Base-by-base conservation (phyloP, 495 filamentous ascomycete genomes). In the Aspergillus ostianus region DNA sequence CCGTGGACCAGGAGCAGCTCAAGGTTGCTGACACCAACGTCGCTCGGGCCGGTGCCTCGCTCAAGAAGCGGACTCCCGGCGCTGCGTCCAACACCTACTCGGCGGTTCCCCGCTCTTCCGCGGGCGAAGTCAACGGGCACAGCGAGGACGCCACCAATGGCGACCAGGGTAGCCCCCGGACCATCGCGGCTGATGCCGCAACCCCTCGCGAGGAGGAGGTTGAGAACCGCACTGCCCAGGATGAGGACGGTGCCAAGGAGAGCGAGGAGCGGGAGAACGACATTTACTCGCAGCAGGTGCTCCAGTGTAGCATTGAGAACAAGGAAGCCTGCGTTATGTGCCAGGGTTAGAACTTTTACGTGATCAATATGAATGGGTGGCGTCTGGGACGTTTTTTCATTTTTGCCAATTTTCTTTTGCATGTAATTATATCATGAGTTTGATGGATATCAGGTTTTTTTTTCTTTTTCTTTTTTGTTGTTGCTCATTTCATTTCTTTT, bases 1-100 rank as follows among this genome's bases (percentile, higher is more conserved):
- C 94, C 6, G 94, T 98, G 67, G 94, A 98, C 77, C 94, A 98
- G 79, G 92, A 96, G 75, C 87, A 90, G 50, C 90, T 98, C 61
- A 89, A 90, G 77, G 91, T 97, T 18, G 84, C 83, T 50, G 95
- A 98, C 73, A 92, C 89, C 57, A 90, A 88, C 61, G 82, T 95
- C 32, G 87, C 90, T 56, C 85, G 85, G 55, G 70, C 79, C 27
- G 78, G 77, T 32, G 68, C 76, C n/a, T 65, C 73, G 2, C 70
- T 78, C 54, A 92, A 90, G 83, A 93, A 90, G 81, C 81, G 90
- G 62, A 67, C 71, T n/a, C 79, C 80, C 45, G 75, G 76, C 10
- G 68, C 70, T 27, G 74, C 73, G 19, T 71, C 78, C 51, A 80
- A 77, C 53, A 66, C 78, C 7, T 83, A 84, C 60, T 77, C 81